phyloP scores from a whole-genome alignment of 2,329 filamentous ascomycete species.

The Metarhizium robertsii region DNA sequence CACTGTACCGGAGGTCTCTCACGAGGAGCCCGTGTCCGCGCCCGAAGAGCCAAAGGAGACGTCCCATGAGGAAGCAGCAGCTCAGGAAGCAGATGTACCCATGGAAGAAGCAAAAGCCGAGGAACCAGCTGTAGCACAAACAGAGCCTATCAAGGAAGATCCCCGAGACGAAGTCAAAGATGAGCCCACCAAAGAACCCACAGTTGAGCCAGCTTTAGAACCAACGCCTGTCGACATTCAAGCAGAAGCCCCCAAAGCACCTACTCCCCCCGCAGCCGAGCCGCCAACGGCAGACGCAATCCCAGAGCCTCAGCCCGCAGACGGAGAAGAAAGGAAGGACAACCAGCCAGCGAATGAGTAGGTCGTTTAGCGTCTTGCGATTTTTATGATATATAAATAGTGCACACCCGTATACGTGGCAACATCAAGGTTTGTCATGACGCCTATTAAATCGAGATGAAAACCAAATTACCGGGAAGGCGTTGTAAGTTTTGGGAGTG shows the following conservation, averaged over 20 bases:
- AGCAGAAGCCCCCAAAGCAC: not conserved
- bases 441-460: too few species aligned
- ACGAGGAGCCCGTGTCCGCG: not conserved
- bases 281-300: not conserved
- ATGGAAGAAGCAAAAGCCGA: not conserved
- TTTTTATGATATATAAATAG: not conserved
- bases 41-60: not conserved
- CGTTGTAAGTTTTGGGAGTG: not conserved
- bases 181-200: conserved; percentile 17
- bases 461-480: not conserved
- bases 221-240: not conserved
- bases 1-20: not conserved
- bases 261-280: not conserved
- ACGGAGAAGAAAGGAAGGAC: conserved; percentile 6
- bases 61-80: not conserved
- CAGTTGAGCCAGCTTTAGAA: conserved; percentile 8
- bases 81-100: not conserved
- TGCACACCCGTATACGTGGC: not conserved
- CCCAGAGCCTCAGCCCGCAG: not conserved
- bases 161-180: conserved; percentile 12
- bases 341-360: conserved; percentile 9
- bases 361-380: conserved; percentile 5
- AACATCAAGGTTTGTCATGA: not conserved
- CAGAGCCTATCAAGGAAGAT: conserved; percentile 6
- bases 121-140: conserved; percentile 6